phyloP scores from a whole-genome alignment of 225 moss, liverwort and hornwort genomes.

The Bryum argenteum region DNA sequence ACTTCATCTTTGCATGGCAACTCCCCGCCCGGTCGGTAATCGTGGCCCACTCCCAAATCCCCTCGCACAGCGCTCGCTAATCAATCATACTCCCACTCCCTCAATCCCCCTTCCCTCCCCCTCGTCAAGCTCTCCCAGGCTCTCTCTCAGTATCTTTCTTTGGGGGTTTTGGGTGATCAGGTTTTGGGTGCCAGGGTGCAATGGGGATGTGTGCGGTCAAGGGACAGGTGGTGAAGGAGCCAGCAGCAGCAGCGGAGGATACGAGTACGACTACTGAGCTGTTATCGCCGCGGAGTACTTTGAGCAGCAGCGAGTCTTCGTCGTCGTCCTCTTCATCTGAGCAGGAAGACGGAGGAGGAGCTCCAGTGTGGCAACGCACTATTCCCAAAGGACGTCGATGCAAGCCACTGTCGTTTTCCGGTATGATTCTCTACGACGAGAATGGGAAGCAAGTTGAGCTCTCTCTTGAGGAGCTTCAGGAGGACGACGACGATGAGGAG shows the following conservation, averaged over 20 bases:
- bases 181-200: no score
- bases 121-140: no score
- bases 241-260: no score
- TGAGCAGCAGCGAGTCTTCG: conserved; percentile 21
- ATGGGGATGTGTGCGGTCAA: conserved; percentile 45
- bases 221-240: conserved; percentile 42
- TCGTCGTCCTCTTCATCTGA: conserved; percentile 2
- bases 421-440: conserved; percentile 54
- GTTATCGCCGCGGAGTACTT: conserved; percentile 34
- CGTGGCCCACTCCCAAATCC: no score
- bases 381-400: conserved; percentile 53
- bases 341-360: conserved; percentile 14
- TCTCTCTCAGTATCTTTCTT: no score
- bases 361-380: conserved; percentile 51
- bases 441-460: conserved; percentile 42
- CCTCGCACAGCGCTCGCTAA: no score
- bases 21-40: no score
- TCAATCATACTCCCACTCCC: not conserved
- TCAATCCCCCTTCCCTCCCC: not conserved
- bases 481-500: conserved; percentile 30
- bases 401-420: conserved; percentile 58
- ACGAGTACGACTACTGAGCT: conserved; percentile 20
- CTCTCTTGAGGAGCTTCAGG: conserved; percentile 24
- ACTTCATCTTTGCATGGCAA: no score
- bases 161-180: no score